Evolutionary conservation across 192 early-diverging fungal species (phyloP).

Genomic region (Endogone sp.): DNA sequence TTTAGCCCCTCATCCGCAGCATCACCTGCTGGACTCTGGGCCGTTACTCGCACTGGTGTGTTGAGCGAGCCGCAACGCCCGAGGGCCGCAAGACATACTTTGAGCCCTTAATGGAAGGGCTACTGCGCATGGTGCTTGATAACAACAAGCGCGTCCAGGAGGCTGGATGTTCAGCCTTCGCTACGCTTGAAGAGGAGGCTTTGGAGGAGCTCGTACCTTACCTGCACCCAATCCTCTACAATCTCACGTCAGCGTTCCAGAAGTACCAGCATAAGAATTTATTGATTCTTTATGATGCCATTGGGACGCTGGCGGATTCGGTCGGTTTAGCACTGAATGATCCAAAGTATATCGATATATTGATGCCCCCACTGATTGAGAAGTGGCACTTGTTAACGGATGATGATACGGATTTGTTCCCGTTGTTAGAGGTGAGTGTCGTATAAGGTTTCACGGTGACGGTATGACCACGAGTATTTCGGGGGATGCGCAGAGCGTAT

Average conservation of each 20-base stretch:
- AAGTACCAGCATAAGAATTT: slow-evolving; percentile 97
- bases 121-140: slow-evolving; percentile 79
- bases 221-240: slow-evolving; percentile 82
- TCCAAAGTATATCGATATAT: slow-evolving; percentile 72
- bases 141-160: slow-evolving; percentile 99
- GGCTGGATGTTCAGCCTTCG: slow-evolving; percentile 94
- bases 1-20: slow-evolving; percentile 85
- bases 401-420: slow-evolving; percentile 91
- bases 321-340: slow-evolving; percentile 81
- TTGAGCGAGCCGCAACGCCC: slow-evolving; percentile 12
- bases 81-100: slow-evolving; percentile 62
- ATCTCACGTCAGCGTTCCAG: slow-evolving; percentile 74
- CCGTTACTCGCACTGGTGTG: slow-evolving; percentile 58
- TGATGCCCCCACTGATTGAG: slow-evolving; percentile 85
- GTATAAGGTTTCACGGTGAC: no score
- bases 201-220: slow-evolving; percentile 77
- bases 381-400: slow-evolving; percentile 83
- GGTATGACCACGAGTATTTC: no score
- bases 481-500: no score
- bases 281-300: slow-evolving; percentile 93
- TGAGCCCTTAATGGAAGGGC: slow-evolving; percentile 76
- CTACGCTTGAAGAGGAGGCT: slow-evolving; percentile 94
- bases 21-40: slow-evolving; percentile 99
- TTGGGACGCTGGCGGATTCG: slow-evolving; percentile 95
- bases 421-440: slow-evolving; percentile 86